phyloP scores from a whole-genome alignment of 129 eudicot genomes.

The Escallonia rubra region DNA sequence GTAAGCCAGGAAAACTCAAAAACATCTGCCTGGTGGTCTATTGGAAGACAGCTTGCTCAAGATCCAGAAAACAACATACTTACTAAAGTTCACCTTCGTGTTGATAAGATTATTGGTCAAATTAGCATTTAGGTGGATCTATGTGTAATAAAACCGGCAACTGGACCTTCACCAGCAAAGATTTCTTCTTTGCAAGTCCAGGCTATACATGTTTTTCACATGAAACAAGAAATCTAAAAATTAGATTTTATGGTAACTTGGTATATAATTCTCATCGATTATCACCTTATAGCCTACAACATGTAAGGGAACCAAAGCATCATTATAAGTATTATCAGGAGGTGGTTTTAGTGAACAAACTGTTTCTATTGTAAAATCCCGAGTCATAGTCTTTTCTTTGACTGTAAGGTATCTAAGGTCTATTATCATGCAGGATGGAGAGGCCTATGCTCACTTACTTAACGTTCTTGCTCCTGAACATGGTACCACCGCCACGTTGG shows the following conservation, averaged over 20 bases:
- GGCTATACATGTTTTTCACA: background rate
- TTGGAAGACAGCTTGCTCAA: no score
- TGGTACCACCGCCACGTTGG: slow-evolving; percentile 39
- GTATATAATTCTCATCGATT: background rate
- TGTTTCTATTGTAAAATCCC: background rate
- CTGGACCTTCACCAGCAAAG: no score
- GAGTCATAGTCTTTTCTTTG: background rate
- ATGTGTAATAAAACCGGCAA: no score
- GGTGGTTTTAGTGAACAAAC: background rate
- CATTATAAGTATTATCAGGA: background rate
- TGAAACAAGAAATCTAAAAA: background rate
- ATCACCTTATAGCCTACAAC: no score
- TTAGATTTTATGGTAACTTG: background rate
- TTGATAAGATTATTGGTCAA: no score
- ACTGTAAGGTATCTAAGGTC: background rate
- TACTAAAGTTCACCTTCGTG: no score
- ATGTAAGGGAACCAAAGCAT: background rate
- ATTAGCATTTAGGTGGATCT: no score
- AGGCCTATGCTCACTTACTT: slow-evolving; percentile 64
- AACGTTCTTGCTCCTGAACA: slow-evolving; percentile 70
- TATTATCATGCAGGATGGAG: slow-evolving; percentile 42
- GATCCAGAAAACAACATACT: no score
- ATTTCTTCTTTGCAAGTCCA: background rate
- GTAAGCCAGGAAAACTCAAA: no score
- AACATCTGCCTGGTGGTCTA: no score